Evolutionary conservation across 768 basidiomycete genomes (phyloP).

Genomic region (Cystobasidiopsis lactophilus): DNA sequence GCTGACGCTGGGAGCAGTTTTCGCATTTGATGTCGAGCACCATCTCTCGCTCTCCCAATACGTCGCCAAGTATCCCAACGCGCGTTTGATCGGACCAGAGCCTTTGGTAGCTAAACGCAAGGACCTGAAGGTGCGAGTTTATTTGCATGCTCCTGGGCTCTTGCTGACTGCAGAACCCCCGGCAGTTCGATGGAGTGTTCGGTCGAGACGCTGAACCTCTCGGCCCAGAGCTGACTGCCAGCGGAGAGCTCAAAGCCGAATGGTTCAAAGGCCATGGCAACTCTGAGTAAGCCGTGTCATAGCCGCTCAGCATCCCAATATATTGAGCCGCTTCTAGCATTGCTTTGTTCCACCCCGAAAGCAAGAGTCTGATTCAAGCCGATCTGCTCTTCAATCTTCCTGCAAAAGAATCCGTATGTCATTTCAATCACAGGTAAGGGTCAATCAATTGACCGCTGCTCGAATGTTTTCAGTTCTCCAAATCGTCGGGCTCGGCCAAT

Average conservation of each 20-base stretch:
- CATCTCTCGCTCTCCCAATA: background rate
- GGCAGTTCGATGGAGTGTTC: background rate
- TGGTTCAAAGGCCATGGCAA: background rate
- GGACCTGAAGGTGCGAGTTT: background rate
- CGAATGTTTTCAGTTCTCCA: constrained; percentile 13
- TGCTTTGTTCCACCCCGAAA: constrained; percentile 51
- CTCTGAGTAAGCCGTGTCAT: background rate
- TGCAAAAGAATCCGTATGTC: constrained; percentile 42
- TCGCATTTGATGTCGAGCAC: background rate
- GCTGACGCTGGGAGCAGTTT: too few species aligned
- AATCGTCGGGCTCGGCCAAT: constrained; percentile 8
- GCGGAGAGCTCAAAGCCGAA: background rate
- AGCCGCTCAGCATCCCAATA: background rate
- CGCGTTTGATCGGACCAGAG: background rate
- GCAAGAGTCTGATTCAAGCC: constrained; percentile 52
- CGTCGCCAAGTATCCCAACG: background rate
- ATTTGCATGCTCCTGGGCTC: background rate
- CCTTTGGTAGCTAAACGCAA: background rate
- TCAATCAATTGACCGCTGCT: constrained; percentile 21
- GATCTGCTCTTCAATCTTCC: constrained; percentile 71
- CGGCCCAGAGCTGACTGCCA: background rate
- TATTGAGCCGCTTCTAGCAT: constrained; percentile 31
- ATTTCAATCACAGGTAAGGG: constrained; percentile 35
- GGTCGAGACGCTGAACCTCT: background rate
- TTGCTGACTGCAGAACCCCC: background rate